phyloP scores from a whole-genome alignment of 805 yeast species.

The Metschnikowia colocasiae region DNA sequence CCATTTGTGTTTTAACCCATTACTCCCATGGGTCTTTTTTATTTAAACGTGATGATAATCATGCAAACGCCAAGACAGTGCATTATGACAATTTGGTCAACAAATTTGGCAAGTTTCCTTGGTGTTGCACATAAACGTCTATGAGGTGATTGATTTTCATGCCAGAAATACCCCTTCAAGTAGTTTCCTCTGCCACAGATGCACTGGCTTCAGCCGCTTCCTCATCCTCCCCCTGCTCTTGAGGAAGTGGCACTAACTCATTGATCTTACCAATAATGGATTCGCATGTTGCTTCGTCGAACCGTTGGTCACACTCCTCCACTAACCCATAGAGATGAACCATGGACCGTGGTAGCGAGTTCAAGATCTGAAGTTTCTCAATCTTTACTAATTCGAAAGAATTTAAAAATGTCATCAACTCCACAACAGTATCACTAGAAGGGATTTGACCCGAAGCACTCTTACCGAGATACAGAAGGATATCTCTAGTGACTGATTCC shows the following conservation, averaged over 20 bases:
- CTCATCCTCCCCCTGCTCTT: constrained; percentile 25
- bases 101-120: neutral
- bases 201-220: constrained; percentile 3
- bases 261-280: constrained; percentile 53
- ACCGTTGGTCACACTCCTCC: constrained; percentile 90
- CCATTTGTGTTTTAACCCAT: neutral
- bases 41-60: neutral
- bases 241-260: constrained; percentile 49
- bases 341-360: constrained; percentile 72
- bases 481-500: constrained; percentile 49
- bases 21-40: neutral
- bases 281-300: constrained; percentile 62
- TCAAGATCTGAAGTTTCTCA: constrained; percentile 80
- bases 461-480: constrained; percentile 37
- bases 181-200: neutral
- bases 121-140: neutral
- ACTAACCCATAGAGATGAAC: constrained; percentile 76
- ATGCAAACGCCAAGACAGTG: neutral
- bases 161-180: neutral
- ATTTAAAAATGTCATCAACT: constrained; percentile 45
- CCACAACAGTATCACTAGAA: constrained; percentile 22
- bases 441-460: constrained; percentile 24
- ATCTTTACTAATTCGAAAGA: constrained; percentile 65
- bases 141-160: neutral
- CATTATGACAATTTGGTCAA: neutral